Percentiles rank a stretch among this genome's conserved stretches.
phyloP scores from a whole-genome alignment of 345 rosid genomes.

The Gossypium rotundifolium region DNA sequence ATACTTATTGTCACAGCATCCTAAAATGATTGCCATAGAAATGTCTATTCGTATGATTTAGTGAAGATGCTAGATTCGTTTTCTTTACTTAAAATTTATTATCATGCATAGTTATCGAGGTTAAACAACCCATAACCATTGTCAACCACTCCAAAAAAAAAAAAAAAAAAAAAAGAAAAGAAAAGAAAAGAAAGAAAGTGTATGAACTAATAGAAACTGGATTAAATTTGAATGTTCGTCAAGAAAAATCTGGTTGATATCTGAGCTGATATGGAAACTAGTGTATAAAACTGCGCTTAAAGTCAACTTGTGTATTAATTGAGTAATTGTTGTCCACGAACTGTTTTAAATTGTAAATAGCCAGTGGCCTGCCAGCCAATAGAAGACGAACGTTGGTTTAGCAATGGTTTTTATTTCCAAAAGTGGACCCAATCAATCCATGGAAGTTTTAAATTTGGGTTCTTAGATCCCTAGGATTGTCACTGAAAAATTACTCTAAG shows the following conservation, averaged over 20 bases:
- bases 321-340: background rate
- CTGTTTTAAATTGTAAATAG: background rate
- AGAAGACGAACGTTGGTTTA: background rate
- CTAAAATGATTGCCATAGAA: background rate
- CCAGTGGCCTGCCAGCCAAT: background rate
- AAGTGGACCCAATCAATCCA: background rate
- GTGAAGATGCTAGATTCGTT: slow-evolving; percentile 10
- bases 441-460: background rate
- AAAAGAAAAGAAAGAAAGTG: background rate
- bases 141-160: background rate
- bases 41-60: slow-evolving; percentile 12
- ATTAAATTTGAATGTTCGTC: background rate
- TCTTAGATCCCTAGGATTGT: background rate
- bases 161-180: background rate
- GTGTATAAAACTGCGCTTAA: background rate
- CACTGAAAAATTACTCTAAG: background rate
- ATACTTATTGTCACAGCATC: slow-evolving; percentile 12
- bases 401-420: background rate
- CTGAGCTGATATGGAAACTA: background rate
- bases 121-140: background rate
- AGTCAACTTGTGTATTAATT: background rate
- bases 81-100: background rate
- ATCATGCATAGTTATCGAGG: background rate
- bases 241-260: background rate
- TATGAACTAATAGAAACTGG: background rate